Base-by-base conservation (phyloP, 2,329 filamentous ascomycete species). In the Talaromyces islandicus region DNA sequence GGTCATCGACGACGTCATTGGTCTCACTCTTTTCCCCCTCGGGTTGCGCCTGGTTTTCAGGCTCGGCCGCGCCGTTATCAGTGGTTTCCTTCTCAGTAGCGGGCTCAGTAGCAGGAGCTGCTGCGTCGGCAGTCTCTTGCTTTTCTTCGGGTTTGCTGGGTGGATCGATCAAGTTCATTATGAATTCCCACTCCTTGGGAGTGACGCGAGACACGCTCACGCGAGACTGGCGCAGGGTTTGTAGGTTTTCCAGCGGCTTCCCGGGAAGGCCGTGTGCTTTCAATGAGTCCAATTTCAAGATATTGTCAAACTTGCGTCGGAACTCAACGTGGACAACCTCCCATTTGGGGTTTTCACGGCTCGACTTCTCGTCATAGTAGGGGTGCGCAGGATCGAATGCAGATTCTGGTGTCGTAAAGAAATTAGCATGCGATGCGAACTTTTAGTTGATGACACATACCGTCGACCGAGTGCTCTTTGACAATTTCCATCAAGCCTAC, bases 401-500 rank as follows among this genome's bases (percentile, higher is more conserved):
- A 25, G 86, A 84, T 68, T 88, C 87, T 87, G 54, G 58, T 27
- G 12, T 25, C 25, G 48, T 17, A 43, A 32, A 43, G 14, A 11
- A 21, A 24, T 60, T 41, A 60, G 55, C 51, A 57, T 25, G 11
- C 25, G 9, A 17, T 7, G 24, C 4, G 17, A n/a, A n/a, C 6
- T 17, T 19, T 30, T 21, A 9, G 64, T 21, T n/a, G 7, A n/a
- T 24, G 32, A 35, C 59, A 75, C 83, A 67, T 77, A 90, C 89
- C 77, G 68, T 99, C 94, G 9, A 90, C 83, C 2, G 88, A 88
- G 65, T 91, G 89, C 71, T 96, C 92, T 64, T 85, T 82, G 17
- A 95, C 92, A 64, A 99, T 89, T 69, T 94, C 89, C 89, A 96
- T 92, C 19, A 88, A 85, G 1, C 92, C 92, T 1, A 88, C 91